These are phyloP conservation scores for Solanum hybrid DNA, from an alignment of 305 asterid species.

Conservation along the genomic window DNA sequence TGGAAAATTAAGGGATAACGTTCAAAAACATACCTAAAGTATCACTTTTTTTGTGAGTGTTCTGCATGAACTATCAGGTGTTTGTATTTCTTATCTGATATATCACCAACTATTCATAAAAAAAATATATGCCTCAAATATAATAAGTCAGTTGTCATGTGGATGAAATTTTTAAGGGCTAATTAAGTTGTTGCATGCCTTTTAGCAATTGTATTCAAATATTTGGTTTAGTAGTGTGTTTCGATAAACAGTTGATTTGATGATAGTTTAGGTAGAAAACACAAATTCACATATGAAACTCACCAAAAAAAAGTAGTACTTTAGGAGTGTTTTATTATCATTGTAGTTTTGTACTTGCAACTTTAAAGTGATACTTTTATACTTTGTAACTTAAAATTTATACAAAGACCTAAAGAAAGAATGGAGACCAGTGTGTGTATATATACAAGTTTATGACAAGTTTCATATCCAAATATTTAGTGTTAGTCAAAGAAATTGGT, in stretches of 20 bases:
- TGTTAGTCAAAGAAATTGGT: background rate
- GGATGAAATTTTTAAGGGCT: background rate
- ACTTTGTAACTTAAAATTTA: background rate
- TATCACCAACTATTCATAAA: background rate
- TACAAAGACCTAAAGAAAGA: background rate
- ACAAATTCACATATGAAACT: background rate
- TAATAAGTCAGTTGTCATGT: background rate
- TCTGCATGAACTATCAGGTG: background rate
- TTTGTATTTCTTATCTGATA: background rate
- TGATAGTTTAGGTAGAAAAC: background rate
- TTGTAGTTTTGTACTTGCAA: background rate
- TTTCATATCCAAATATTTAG: background rate
- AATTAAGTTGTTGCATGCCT: background rate
- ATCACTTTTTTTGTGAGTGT: background rate
- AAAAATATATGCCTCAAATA: background rate
- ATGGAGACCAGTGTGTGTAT: background rate
- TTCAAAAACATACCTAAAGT: background rate
- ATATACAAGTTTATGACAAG: background rate
- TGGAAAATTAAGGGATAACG: background rate
- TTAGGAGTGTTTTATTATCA: background rate
- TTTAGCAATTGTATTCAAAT: background rate
- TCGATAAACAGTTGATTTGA: background rate
- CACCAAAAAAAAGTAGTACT: background rate
- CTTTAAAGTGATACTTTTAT: background rate
- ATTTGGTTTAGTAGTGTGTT: background rate